phyloP scores from a whole-genome alignment of 2,329 filamentous ascomycete genomes.

The Coniella lustricola region DNA sequence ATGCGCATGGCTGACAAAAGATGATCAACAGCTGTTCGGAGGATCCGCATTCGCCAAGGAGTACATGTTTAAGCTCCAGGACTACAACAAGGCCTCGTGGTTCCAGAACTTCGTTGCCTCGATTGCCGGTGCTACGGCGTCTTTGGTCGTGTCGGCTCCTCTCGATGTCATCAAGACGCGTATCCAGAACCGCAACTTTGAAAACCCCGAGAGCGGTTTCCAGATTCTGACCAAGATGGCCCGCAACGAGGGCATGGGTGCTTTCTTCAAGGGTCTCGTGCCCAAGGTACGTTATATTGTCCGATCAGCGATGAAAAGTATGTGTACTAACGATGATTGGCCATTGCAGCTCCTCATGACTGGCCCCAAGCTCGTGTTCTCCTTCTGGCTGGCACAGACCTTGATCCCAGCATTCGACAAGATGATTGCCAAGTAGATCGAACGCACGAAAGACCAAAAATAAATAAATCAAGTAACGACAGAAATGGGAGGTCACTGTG shows the following conservation, averaged over 20 bases:
- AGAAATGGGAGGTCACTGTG: background rate
- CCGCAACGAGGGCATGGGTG: conserved; percentile 73
- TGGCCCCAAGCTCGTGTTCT: conserved; percentile 97
- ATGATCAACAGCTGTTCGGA: conserved; percentile 65
- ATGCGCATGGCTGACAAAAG: background rate
- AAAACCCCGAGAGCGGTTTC: conserved; percentile 92
- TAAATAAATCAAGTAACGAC: background rate
- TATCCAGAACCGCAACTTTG: conserved; percentile 98
- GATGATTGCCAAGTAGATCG: conserved; percentile 31
- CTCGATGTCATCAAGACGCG: conserved; percentile 97
- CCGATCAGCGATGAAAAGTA: background rate
- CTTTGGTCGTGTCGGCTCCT: conserved; percentile 91
- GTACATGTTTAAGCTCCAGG: conserved; percentile 79
- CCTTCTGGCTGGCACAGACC: conserved; percentile 98
- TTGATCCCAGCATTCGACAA: conserved; percentile 84
- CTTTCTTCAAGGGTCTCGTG: conserved; percentile 96
- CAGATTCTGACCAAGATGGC: conserved; percentile 89
- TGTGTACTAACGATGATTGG: background rate
- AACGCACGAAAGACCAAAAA: too few species aligned
- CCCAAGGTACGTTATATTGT: conserved; percentile 59
- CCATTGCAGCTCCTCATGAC: conserved; percentile 78
- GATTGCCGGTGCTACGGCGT: conserved; percentile 88
- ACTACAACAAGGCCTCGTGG: conserved; percentile 96
- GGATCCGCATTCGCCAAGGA: conserved; percentile 97
- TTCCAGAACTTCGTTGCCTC: conserved; percentile 96